Evolutionary conservation across 2,329 filamentous ascomycete species (phyloP), one percentile per base, ranked within the genome.

Genomic region (Aphanocladium album): DNA sequence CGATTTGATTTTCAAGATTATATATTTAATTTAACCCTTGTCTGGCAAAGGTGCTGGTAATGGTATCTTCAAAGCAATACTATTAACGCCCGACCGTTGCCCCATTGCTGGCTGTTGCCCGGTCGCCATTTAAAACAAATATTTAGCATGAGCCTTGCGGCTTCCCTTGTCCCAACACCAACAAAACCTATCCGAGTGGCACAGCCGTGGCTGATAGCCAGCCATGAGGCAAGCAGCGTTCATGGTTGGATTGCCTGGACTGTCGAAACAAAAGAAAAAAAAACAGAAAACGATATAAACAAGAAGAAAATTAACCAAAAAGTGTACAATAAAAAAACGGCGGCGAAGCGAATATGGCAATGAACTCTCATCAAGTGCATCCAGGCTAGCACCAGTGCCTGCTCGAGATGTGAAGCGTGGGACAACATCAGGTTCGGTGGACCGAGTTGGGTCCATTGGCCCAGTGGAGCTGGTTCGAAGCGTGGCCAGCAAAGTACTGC

Each of bases 61-160:
- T 57, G 55, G 55, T 57, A 57, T 57, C 55, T 57, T 45, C 45
- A 46, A 45, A 46, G 14, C 30, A 57, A 30, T 37, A 57, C 46
- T 37, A 49, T 17, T 27, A 47, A 57, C 30, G 45, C 53, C 39
- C 30, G 30, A 33, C 25, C 11, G 9, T 25, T 50, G 30, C 21
- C 30, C 45, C 8, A 8, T 35, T 16, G 21, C n/a, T 43, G 17
- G 27, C 11, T 50, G 27, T 35, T 51, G 21, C 21, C 35, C 21
- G 16, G n/a, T 19, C 55, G 23, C 21, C 30, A 45, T 37, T 39
- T 41, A n/a, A 52, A 52, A n/a, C 33, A 37, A 52, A 39, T 25
- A 25, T 25, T 6, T 39, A 52, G 19, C 43, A 57, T 57, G 43
- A 39, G 55, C 55, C 55, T 57, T 41, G 55, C 55, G 55, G 55